phyloP scores from a whole-genome alignment of 257 asterid genomes.

The Solanum peruvianum region DNA sequence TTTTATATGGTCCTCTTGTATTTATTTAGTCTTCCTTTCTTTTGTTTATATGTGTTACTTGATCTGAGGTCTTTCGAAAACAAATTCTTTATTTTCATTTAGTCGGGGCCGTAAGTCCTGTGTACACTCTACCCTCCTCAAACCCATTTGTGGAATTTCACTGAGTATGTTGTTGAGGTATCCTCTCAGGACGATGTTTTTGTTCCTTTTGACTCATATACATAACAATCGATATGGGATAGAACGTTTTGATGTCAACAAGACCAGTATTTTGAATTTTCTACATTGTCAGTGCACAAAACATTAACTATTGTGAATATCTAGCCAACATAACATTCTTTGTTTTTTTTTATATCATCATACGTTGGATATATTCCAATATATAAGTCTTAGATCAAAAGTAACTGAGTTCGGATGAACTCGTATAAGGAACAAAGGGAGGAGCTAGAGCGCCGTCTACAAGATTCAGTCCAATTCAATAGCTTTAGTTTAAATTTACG shows the following conservation, averaged over 20 bases:
- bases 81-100: rapidly evolving
- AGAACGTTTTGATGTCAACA: background rate
- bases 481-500: background rate
- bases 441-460: background rate
- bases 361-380: background rate
- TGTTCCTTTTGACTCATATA: background rate
- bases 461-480: background rate
- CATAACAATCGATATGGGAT: background rate
- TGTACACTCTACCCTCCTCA: background rate
- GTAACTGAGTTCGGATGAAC: background rate
- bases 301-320: background rate
- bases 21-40: background rate
- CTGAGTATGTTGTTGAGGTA: background rate
- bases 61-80: background rate
- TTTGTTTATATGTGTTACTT: background rate
- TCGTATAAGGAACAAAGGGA: background rate
- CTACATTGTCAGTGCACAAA: background rate
- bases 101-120: rapidly evolving
- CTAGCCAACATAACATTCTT: background rate
- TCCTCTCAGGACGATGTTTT: background rate
- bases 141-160: background rate
- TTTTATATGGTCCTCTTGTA: background rate
- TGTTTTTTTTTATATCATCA: background rate
- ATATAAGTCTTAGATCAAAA: background rate
- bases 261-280: background rate